Evolutionary conservation across 441 rosid genomes (phyloP), one percentile per base, ranked within the genome.

Genomic region (Syzygium malaccense): DNA sequence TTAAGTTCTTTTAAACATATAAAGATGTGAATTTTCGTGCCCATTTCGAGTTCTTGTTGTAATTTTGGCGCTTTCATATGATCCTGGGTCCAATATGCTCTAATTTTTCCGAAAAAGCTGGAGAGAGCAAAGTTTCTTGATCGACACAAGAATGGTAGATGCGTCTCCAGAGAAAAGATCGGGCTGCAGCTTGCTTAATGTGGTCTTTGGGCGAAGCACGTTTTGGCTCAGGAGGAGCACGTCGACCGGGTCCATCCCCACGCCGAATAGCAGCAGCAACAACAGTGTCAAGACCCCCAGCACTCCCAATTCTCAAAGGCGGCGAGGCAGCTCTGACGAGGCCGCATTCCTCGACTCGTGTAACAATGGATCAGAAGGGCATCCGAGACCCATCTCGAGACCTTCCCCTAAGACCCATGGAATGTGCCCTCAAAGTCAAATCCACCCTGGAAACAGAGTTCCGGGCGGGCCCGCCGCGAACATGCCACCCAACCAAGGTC

Each of bases 101-200:
- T 56, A 56, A 32, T 5, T 45, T 64, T 4, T 55, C 53, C 30
- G 14, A 87, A 26, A 37, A 75, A 57, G 57, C 41, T 56, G 83
- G 79, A 10, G 25, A 32, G 64, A 86, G 20, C 13, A 6, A 62
- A 54, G 23, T 37, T 20, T 37, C 64, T 85, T 37, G 41, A 58
- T 56, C 49, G 8, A 37, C 25, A 85, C 56, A 89, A 55, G 88
- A 85, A 93, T 93, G 94, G 93, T 88, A 17, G 93, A 92, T 26
- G 8, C 88, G 12, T 91, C 95, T 4, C 92, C 94, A 11, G 97
- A 95, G 32, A 96, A 87, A 90, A 95, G 87, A 88, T 89, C 95
- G 0, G 97, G 98, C 25, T 98, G 99, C 87, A 98, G 98, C 89
- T 87, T 98, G 23, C 88, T 97, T 13, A 94, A 88, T 55, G 98